A percentile compares a stretch with the other conserved stretches of the same genome.
Conservation (phyloP, 2,329 filamentous ascomycete genomes). For the Fusarium chlamydosporum region DNA sequence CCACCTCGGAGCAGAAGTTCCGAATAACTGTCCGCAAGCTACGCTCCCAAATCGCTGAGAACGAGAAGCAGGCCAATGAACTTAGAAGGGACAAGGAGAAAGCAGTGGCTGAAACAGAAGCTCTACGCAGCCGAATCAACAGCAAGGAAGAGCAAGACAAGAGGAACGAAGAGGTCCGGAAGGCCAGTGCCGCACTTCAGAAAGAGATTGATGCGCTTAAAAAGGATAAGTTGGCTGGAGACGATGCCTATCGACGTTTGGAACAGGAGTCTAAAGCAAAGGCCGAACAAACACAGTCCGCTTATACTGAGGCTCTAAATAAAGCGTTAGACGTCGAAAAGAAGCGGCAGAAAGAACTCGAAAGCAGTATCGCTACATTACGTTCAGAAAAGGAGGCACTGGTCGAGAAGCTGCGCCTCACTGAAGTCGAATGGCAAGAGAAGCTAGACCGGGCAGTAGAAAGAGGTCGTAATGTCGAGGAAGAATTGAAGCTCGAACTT, state of each 20-base stretch:
- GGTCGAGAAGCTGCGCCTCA: constrained; percentile 76
- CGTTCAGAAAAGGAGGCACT: constrained; percentile 83
- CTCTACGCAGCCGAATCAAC: constrained; percentile 63
- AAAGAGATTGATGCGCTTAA: constrained; percentile 56
- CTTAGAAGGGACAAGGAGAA: constrained; percentile 72
- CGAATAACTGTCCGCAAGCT: constrained; percentile 87
- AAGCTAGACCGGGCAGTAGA: constrained; percentile 81
- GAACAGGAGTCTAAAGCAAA: constrained; percentile 78
- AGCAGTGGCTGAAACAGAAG: constrained; percentile 64
- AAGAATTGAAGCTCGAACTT: constrained; percentile 84
- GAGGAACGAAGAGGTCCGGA: constrained; percentile 62
- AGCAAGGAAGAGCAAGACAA: constrained; percentile 70
- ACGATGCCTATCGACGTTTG: constrained; percentile 75
- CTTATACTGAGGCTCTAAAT: constrained; percentile 75
- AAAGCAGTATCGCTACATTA: constrained; percentile 73
- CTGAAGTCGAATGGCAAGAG: constrained; percentile 80
- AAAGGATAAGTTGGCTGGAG: constrained; percentile 71
- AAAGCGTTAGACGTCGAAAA: constrained; percentile 78
- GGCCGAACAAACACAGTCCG: constrained; percentile 72
- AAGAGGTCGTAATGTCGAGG: constrained; percentile 75
- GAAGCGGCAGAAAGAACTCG: constrained; percentile 67
- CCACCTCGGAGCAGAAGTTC: constrained; percentile 87
- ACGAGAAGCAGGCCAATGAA: constrained; percentile 74
- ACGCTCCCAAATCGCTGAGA: constrained; percentile 73
- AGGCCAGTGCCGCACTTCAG: constrained; percentile 66